These are phyloP conservation scores for Xylariaceae sp. DNA, from an alignment of 2,329 filamentous ascomycete genomes.

Conservation along the genomic window DNA sequence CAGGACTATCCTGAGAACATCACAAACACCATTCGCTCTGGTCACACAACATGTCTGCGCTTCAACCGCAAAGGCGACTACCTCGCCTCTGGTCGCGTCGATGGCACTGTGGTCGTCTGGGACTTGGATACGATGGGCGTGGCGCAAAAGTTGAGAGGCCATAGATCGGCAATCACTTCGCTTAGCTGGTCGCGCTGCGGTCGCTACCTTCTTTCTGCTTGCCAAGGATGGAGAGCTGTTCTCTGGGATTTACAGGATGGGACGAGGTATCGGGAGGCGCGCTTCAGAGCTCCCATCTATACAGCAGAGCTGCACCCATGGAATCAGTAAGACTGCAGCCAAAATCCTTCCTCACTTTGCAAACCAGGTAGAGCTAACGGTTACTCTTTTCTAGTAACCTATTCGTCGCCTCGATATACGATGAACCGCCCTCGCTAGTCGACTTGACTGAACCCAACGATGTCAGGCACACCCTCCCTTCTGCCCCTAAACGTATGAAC, in stretches of 20 bases:
- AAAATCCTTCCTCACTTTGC: not conserved
- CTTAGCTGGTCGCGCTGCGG: slow-evolving; percentile 93
- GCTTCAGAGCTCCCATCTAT: slow-evolving; percentile 90
- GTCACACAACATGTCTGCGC: slow-evolving; percentile 64
- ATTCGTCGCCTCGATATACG: slow-evolving; percentile 89
- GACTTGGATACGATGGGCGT: slow-evolving; percentile 97
- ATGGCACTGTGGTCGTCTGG: slow-evolving; percentile 93
- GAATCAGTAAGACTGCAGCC: slow-evolving; percentile 63
- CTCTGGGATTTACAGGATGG: slow-evolving; percentile 81
- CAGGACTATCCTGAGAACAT: slow-evolving; percentile 89
- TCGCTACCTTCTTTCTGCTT: slow-evolving; percentile 84
- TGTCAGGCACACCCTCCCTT: slow-evolving; percentile 73
- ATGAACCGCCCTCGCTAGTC: slow-evolving; percentile 86
- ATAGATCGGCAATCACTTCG: slow-evolving; percentile 90
- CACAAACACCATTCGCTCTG: slow-evolving; percentile 76
- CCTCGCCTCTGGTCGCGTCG: slow-evolving; percentile 86
- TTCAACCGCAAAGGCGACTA: slow-evolving; percentile 96
- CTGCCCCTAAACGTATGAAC: slow-evolving; percentile 71
- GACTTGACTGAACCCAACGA: slow-evolving; percentile 69
- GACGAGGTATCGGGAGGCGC: slow-evolving; percentile 73
- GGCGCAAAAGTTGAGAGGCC: slow-evolving; percentile 86
- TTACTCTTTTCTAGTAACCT: slow-evolving; percentile 55
- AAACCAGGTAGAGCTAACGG: not conserved
- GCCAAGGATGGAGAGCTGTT: slow-evolving; percentile 94
- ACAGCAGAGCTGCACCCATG: slow-evolving; percentile 92